These are phyloP conservation scores for Coniferiporia weirii DNA, from an alignment of 1,284 basidiomycete species.

Conservation along the genomic window DNA sequence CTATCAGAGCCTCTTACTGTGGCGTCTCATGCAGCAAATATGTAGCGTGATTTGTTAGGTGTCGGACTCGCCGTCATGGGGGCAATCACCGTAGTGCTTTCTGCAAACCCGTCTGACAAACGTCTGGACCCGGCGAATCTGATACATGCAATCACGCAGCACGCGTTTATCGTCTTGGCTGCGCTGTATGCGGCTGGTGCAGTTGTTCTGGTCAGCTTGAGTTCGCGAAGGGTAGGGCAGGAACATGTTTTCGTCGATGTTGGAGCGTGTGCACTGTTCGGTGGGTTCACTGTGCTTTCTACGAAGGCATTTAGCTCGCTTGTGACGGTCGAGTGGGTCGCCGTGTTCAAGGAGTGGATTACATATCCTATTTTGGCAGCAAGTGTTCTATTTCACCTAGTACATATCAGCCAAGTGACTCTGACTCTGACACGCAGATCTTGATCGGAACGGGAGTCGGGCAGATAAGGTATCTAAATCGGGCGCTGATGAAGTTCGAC, in stretches of 20 bases:
- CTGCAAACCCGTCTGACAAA: slow-evolving; percentile 65
- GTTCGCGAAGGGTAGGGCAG: slow-evolving; percentile 54
- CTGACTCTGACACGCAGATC: slow-evolving; percentile 40
- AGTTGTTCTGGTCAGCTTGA: slow-evolving; percentile 56
- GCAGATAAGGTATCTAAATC: slow-evolving; percentile 90
- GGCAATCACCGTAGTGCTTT: slow-evolving; percentile 87
- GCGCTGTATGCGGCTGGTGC: slow-evolving; percentile 53
- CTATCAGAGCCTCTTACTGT: slow-evolving; percentile 7
- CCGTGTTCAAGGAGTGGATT: slow-evolving; percentile 72
- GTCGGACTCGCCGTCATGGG: slow-evolving; percentile 78
- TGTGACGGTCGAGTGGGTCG: slow-evolving; percentile 69
- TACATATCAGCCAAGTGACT: slow-evolving; percentile 20
- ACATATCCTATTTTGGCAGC: slow-evolving; percentile 73
- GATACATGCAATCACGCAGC: slow-evolving; percentile 62
- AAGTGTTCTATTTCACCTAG: slow-evolving; percentile 18
- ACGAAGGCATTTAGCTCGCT: slow-evolving; percentile 92
- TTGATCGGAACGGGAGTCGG: slow-evolving; percentile 78
- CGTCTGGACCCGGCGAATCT: slow-evolving; percentile 69
- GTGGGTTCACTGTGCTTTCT: slow-evolving; percentile 92
- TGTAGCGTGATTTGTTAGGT: slow-evolving; percentile 80
- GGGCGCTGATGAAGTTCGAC: slow-evolving; percentile 85
- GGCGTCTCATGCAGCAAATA: neutral
- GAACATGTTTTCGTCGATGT: slow-evolving; percentile 82
- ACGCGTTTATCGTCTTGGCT: slow-evolving; percentile 73
- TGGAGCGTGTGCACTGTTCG: slow-evolving; percentile 83